These are phyloP conservation scores for Anisodus acutangulus DNA, from an alignment of 257 asterid species.

Conservation along the genomic window DNA sequence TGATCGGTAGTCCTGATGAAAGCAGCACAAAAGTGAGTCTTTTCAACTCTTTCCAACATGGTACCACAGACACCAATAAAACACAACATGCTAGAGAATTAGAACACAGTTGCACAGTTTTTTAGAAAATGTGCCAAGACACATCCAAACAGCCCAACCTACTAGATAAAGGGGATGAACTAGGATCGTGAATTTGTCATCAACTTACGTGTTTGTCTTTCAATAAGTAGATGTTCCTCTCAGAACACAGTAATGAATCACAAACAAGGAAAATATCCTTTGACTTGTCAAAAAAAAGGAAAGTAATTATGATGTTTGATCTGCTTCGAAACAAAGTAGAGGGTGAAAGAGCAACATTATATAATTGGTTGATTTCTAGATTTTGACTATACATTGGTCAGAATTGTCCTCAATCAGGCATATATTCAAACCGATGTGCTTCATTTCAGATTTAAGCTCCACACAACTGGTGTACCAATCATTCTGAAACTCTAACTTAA, in stretches of 20 bases:
- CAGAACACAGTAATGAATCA: not conserved
- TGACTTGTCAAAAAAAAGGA: not conserved
- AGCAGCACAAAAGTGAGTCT: slow-evolving; percentile 20
- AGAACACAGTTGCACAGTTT: not conserved
- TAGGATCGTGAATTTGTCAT: not conserved
- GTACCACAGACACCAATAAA: not conserved
- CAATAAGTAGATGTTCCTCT: not conserved
- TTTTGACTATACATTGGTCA: not conserved
- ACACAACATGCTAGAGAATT: not conserved
- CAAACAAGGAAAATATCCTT: not conserved
- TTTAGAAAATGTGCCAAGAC: not conserved
- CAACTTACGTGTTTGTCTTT: not conserved
- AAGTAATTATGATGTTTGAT: not conserved
- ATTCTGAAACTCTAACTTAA: not conserved
- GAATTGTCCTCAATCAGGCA: not conserved
- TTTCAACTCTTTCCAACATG: not conserved
- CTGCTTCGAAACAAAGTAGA: not conserved
- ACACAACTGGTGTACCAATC: not conserved
- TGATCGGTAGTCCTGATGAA: slow-evolving; percentile 79
- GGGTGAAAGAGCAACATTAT: not conserved
- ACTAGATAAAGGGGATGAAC: not conserved
- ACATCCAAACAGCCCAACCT: not conserved
- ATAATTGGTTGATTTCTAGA: not conserved
- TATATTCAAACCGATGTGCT: not conserved
- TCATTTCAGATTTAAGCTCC: slow-evolving; percentile 16